phyloP scores from a whole-genome alignment of 768 basidiomycete species.

The Podaxis sp. region DNA sequence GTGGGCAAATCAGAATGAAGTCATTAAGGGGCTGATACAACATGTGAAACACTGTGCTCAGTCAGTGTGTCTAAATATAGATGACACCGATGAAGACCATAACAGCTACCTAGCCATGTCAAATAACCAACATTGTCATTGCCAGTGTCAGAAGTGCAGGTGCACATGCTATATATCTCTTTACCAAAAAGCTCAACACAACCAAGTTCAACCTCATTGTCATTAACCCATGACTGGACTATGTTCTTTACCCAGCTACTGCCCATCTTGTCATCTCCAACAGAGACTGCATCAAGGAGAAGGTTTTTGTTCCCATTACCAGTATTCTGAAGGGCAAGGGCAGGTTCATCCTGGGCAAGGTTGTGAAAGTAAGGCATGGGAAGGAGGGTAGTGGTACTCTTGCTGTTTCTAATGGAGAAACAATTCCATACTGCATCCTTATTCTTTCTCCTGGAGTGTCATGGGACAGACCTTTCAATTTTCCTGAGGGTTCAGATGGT shows the following conservation, averaged over 20 bases:
- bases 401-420: conserved; percentile 39
- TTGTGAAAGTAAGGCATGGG: conserved; percentile 19
- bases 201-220: conserved; percentile 43
- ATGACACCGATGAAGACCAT: no score
- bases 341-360: conserved; percentile 30
- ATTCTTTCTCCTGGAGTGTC: conserved; percentile 47
- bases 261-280: conserved; percentile 43
- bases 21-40: no score
- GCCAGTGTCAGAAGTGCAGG: conserved; percentile 53
- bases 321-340: conserved; percentile 43
- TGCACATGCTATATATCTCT: conserved; percentile 29
- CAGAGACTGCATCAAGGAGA: conserved; percentile 26
- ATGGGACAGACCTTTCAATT: conserved; percentile 35
- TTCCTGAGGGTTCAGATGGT: conserved; percentile 23
- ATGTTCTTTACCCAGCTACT: conserved; percentile 38
- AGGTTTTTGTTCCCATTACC: conserved; percentile 39
- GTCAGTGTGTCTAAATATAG: no score
- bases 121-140: conserved; percentile 33
- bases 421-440: conserved; percentile 42
- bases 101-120: background rate
- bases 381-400: conserved; percentile 31
- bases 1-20: no score
- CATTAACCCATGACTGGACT: conserved; percentile 41
- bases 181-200: conserved; percentile 43
- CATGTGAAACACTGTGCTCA: no score